Evolutionary conservation across 1,139 yeast genomes (phyloP), one percentile per base, ranked within the genome.

Genomic region (Maudiozyma humilis): DNA sequence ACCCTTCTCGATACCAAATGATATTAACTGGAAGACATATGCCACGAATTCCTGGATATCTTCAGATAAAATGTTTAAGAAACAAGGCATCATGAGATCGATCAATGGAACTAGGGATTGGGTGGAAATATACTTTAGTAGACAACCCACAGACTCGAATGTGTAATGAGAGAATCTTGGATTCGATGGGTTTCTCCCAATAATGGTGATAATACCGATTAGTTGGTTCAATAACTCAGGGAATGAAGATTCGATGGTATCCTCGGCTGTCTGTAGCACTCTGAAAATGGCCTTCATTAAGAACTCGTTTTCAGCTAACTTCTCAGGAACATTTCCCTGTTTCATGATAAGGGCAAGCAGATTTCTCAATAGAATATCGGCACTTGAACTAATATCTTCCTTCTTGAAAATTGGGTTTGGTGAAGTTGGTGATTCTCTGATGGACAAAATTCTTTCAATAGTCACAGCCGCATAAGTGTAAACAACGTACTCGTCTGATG

Each of bases 41-140:
- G 97, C 97, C 14, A 85, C 81, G 62, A 91, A 93, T 64, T 93
- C 99, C 55, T 89, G 93, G 36, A 91, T 85, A 57, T 91, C 98
- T 44, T 81, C 79, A 18, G 83, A 80, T 49, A 93, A 71, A 33
- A 89, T 77, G 4, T 68, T 67, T 50, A 88, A 67, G 47, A 86
- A 71, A 3, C 79, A 73, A 3, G 94, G 91, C 56, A 88, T 73
- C 37, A 85, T 70, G 10, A 75, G 49, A 7, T 72, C 71, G 45
- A 82, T 79, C 42, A 82, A 68, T 38, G 63, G 59, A 2, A 70
- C 64, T 42, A 79, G 63, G 32, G 62, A 57, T 14, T 58, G 50
- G 2, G 56, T 48, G 4, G 65, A 56, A 54, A 73, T 68, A 57
- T 65, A 82, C 55, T 82, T 81, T 47, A 89, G 68, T 41, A 89